Base-by-base conservation (phyloP, 805 yeast species). In the Saturnispora mendoncae region DNA sequence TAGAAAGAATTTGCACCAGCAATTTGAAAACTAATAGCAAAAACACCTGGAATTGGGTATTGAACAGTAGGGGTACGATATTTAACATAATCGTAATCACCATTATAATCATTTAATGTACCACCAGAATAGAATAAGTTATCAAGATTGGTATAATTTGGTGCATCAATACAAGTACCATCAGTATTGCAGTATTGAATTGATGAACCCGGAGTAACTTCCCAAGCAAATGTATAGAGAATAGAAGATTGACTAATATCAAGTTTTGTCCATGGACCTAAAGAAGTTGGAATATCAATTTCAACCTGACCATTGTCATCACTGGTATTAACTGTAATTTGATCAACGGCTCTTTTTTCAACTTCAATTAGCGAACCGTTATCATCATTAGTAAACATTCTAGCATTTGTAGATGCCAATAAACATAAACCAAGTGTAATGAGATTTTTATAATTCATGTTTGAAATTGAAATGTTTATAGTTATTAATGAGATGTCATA, bases 221-320 rank as follows among this genome's bases (percentile, higher is more conserved):
- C 43, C 49, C 49, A 46, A 28, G 42, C 32, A 35, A 30, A 39
- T n/a, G 27, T 10, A 9, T 26, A 19, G 3, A n/a, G 12, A 3
- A 12, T 7, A 13, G 37, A 32, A 20, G 20, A 25, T 27, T 44
- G 47, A 19, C 31, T 25, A 18, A 48, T 17, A 3, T 15, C 19
- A 24, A 46, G 18, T 5, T 26, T 25, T 8, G 40, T 9, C 34
- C 32, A 44, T 5, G 44, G 32, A 15, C 35, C 42, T 15, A 26
- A 10, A 20, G 42, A 26, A 4, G 36, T 26, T 18, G 55, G 55
- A 24, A 51, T 26, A 24, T 44, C 47, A 38, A 50, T 32, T 17
- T 34, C 38, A 18, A 47, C 28, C 26, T 33, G 38, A 4, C 42
- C 42, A 34, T 32, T 32, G 2, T 38, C 21, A 8, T 28, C 30